Conservation (phyloP, 1,284 basidiomycete species). For the Tylopilus orsonianus region DNA sequence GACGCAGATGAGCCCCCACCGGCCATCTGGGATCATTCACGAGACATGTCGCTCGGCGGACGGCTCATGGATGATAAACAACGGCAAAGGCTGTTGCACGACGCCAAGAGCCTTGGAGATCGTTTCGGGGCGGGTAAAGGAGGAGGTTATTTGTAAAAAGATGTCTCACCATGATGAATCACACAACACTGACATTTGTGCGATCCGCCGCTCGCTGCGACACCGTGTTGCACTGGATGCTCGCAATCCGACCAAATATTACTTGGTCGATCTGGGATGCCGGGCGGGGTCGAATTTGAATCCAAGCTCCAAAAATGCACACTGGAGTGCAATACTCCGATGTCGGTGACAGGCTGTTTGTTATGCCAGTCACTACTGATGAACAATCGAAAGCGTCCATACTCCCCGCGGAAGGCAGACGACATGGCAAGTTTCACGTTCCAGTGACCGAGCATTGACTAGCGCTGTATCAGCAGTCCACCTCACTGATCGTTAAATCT, state of each 20-base stretch:
- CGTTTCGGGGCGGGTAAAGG: constrained; percentile 73
- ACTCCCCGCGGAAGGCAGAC: neutral
- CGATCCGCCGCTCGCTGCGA: constrained; percentile 1
- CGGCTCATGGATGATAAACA: constrained; percentile 83
- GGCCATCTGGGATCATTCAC: constrained; percentile 83
- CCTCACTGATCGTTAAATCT: neutral
- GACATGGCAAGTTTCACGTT: constrained; percentile 16
- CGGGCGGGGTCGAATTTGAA: neutral
- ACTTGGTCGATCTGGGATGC: neutral
- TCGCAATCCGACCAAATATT: constrained; percentile 1
- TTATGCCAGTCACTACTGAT: neutral
- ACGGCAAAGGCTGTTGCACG: constrained; percentile 72
- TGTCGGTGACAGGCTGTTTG: neutral
- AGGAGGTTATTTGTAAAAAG: constrained; percentile 53
- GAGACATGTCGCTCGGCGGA: constrained; percentile 85
- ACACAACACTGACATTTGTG: neutral
- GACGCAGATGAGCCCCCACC: constrained; percentile 53
- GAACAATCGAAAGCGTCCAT: neutral
- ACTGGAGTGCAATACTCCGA: constrained; percentile 6
- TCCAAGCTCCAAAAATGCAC: neutral
- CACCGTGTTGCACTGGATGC: constrained; percentile 11
- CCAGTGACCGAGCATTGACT: constrained; percentile 3
- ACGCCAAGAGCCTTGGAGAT: constrained; percentile 77
- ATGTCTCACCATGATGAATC: constrained; percentile 6
- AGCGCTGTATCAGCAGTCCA: neutral